A percentile compares a stretch with the other conserved stretches of the same genome.
Conservation (phyloP, 371 early-diverging fungal genomes). For the Fennellomyces sp. region DNA sequence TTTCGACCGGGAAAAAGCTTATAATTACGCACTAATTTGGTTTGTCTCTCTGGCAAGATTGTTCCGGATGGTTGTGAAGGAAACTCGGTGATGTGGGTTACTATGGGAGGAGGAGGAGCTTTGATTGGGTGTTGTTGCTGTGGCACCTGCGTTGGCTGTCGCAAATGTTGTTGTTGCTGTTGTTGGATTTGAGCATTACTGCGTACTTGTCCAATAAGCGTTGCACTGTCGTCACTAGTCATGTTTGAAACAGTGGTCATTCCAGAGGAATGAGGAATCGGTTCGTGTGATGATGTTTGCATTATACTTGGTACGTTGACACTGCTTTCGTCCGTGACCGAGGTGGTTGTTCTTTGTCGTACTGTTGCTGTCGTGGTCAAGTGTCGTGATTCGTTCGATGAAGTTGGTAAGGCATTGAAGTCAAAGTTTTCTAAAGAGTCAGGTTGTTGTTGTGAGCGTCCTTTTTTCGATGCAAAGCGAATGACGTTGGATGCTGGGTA, state of each 20-base stretch:
- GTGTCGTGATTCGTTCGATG: neutral
- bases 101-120: neutral
- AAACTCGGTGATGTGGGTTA: too few species aligned
- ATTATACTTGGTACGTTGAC: conserved; percentile 8
- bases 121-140: neutral
- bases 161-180: neutral
- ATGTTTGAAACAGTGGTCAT: conserved; percentile 18
- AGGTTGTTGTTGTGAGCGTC: conserved; percentile 2
- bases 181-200: conserved; percentile 5
- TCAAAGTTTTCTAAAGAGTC: conserved; percentile 22
- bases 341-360: neutral
- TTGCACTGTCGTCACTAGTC: conserved; percentile 22
- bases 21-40: conserved; percentile 22
- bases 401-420: conserved; percentile 1
- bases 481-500: conserved; percentile 13
- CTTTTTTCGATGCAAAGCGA: conserved; percentile 11
- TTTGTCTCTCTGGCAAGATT: neutral
- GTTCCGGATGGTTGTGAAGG: too few species aligned
- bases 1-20: conserved; percentile 49
- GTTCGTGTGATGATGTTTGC: conserved; percentile 2
- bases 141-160: neutral
- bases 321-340: conserved; percentile 7
- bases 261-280: conserved; percentile 19
- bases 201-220: conserved; percentile 14
- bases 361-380: conserved; percentile 4